Conservation (phyloP, 306 rosid genomes). For the Medicago truncatula region MtrunA17r5.0-ANR NC_053044.1:36204001-36204500, state of each 20-base stretch:
- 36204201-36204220: constrained; percentile 77
- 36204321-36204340: neutral
- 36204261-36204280: constrained; percentile 73
- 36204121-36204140: constrained; percentile 86
- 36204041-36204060: constrained; percentile 79
- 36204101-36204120: constrained; percentile 91
- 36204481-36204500: neutral
- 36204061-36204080: constrained; percentile 81
- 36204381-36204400: constrained; percentile 14
- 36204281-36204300: constrained; percentile 25
- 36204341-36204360: neutral
- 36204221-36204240: constrained; percentile 92
- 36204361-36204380: constrained; percentile 6
- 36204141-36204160: constrained; percentile 94
- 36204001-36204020: constrained; percentile 88
- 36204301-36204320: neutral
- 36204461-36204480: neutral
- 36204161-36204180: constrained; percentile 96
- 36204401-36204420: neutral
- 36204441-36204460: too few species aligned
- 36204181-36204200: constrained; percentile 95
- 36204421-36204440: neutral
- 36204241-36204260: constrained; percentile 92
- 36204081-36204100: constrained; percentile 83
- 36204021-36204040: constrained; percentile 77